Evolutionary conservation across 2,329 filamentous ascomycete genomes (phyloP).

Genomic region (Dothideomycetidae sp.): DNA sequence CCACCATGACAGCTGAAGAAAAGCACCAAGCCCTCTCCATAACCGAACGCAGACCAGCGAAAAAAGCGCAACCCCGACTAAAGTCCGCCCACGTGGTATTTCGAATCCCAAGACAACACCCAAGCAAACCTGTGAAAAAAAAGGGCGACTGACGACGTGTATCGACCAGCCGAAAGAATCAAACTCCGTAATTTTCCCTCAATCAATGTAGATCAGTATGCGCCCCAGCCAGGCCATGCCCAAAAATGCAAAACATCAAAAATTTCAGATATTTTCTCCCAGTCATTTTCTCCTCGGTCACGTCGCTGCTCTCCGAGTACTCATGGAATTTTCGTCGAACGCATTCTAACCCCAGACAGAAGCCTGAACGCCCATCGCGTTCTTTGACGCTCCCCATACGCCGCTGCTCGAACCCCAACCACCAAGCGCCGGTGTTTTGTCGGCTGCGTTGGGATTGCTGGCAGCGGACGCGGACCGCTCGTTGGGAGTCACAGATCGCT

Average conservation of each 20-base stretch:
- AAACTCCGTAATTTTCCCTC: not conserved
- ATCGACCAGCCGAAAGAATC: not conserved
- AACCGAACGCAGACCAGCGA: too few species aligned
- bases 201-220: not conserved
- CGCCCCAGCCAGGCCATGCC: not conserved
- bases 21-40: too few species aligned
- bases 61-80: too few species aligned
- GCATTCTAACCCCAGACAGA: conserved; percentile 76
- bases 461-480: conserved; percentile 43
- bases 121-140: too few species aligned
- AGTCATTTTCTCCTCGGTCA: too few species aligned
- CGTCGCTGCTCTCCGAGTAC: too few species aligned
- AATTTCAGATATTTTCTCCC: not conserved
- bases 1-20: too few species aligned
- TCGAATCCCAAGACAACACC: too few species aligned
- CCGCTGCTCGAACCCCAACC: conserved; percentile 69
- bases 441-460: conserved; percentile 39
- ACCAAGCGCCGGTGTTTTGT: conserved; percentile 31
- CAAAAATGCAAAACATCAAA: not conserved
- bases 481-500: conserved; percentile 71
- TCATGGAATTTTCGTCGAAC: too few species aligned
- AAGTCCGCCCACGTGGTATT: too few species aligned
- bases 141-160: not conserved
- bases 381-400: conserved; percentile 68
- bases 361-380: conserved; percentile 69